A percentile compares a stretch with the other conserved stretches of the same genome.
These are phyloP conservation scores for Fusarium protoensiforme DNA, from an alignment of 2,329 filamentous ascomycete genomes.

Conservation along the genomic window DNA sequence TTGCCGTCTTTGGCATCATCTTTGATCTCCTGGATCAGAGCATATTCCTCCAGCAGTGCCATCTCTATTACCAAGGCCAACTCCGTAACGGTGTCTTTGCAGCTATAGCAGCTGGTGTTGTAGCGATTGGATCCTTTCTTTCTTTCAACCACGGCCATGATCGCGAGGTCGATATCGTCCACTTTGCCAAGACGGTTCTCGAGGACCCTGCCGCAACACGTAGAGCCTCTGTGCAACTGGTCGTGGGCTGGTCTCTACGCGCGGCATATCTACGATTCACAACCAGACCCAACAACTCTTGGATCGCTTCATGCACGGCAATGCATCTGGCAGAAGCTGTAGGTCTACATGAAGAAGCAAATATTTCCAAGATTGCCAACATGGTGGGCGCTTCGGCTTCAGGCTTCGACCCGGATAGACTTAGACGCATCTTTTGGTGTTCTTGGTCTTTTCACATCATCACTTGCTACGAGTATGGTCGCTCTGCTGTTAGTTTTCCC, in stretches of 20 bases:
- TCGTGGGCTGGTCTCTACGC: conserved; percentile 34
- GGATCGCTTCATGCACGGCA: conserved; percentile 37
- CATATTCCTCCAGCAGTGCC: conserved; percentile 26
- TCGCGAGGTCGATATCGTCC: conserved; percentile 32
- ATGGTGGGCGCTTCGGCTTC: conserved; percentile 15
- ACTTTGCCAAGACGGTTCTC: conserved; percentile 36
- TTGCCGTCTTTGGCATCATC: conserved; percentile 30
- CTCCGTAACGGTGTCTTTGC: conserved; percentile 24
- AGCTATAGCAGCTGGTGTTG: conserved; percentile 35
- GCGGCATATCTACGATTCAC: conserved; percentile 36
- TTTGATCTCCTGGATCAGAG: conserved; percentile 20
- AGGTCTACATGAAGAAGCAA: conserved; percentile 37
- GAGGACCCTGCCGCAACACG: conserved; percentile 38
- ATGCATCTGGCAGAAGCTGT: conserved; percentile 38
- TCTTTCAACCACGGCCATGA: conserved; percentile 25
- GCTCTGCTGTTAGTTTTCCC: conserved; percentile 31
- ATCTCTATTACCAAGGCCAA: conserved; percentile 28
- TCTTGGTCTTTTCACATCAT: conserved; percentile 34
- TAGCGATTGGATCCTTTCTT: conserved; percentile 38
- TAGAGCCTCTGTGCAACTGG: conserved; percentile 27
- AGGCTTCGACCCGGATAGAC: conserved; percentile 29
- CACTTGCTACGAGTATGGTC: conserved; percentile 37
- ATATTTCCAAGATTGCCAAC: conserved; percentile 33
- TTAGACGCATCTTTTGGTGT: conserved; percentile 38
- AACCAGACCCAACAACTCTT: conserved; percentile 35